These are phyloP conservation scores for Pholiota molesta DNA, from an alignment of 768 basidiomycete species.

Conservation along the genomic window DNA sequence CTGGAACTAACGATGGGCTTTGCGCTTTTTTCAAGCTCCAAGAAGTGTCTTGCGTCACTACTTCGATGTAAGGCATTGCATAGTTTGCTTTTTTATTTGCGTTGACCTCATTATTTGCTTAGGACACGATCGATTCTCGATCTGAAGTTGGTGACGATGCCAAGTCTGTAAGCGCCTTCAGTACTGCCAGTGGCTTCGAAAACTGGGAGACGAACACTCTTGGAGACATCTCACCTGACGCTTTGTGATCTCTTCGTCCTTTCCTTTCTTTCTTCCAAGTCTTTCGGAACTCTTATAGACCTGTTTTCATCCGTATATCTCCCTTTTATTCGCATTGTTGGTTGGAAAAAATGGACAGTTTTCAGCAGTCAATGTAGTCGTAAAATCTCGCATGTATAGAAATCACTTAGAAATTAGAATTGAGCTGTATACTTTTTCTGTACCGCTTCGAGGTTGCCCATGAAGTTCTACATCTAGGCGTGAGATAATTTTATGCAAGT, in stretches of 20 bases:
- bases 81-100: slow-evolving; percentile 1
- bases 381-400: neutral
- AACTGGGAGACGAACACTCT: slow-evolving; percentile 29
- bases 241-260: slow-evolving; percentile 17
- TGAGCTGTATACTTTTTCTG: neutral
- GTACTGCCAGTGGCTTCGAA: slow-evolving; percentile 33
- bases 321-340: neutral
- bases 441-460: too few relatives aligned
- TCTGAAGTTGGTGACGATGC: slow-evolving; percentile 79
- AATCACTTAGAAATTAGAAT: neutral
- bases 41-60: slow-evolving; percentile 87
- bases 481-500: too few relatives aligned
- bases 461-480: too few relatives aligned
- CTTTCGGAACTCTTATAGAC: neutral
- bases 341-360: neutral
- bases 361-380: neutral
- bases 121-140: slow-evolving; percentile 76
- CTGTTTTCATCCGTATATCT: neutral
- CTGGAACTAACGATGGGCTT: neutral
- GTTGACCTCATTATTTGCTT: slow-evolving; percentile 6
- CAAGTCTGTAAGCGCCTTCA: slow-evolving; percentile 65
- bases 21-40: slow-evolving; percentile 58
- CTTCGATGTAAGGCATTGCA: slow-evolving; percentile 74
- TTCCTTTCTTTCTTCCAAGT: neutral
- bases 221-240: slow-evolving; percentile 31